These are phyloP conservation scores for Boletus pseudopeckii DNA, from an alignment of 768 basidiomycete species.

Conservation along the genomic window DNA sequence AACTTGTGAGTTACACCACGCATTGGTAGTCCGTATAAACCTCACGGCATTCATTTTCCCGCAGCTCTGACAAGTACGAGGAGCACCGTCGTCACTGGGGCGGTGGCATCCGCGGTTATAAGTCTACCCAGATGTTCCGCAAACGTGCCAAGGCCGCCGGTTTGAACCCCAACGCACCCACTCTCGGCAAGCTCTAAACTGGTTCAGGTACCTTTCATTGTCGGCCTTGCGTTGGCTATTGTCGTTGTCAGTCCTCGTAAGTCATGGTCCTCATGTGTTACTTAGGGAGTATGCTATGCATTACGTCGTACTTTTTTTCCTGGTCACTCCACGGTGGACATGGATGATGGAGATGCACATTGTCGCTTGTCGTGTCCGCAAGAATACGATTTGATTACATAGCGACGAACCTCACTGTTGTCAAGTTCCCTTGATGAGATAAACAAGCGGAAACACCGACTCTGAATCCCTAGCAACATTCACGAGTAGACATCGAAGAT, in stretches of 20 bases:
- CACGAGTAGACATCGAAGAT: too few relatives aligned
- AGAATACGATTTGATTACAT: background rate
- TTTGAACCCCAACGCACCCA: conserved; percentile 51
- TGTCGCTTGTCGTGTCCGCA: background rate
- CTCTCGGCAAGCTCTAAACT: conserved; percentile 62
- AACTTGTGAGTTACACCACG: conserved; percentile 73
- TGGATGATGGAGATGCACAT: background rate
- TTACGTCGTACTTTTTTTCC: conserved; percentile 1
- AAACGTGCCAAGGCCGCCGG: conserved; percentile 93
- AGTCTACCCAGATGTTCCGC: conserved; percentile 89
- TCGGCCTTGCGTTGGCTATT: background rate
- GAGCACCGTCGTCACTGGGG: conserved; percentile 92
- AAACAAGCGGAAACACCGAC: too few relatives aligned
- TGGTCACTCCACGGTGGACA: conserved; percentile 4
- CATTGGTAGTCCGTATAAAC: background rate
- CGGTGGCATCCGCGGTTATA: conserved; percentile 93
- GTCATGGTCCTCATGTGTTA: conserved; percentile 16
- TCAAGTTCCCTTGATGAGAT: too few relatives aligned
- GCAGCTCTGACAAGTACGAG: conserved; percentile 88
- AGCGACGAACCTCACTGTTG: too few relatives aligned
- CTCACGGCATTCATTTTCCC: background rate
- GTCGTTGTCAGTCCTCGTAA: conserved; percentile 8
- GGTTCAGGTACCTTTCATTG: background rate
- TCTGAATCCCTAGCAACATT: too few relatives aligned
- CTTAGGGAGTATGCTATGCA: conserved; percentile 17